Conservation (phyloP, 2,329 filamentous ascomycete species). For the Sclerotinia minor region DNA sequence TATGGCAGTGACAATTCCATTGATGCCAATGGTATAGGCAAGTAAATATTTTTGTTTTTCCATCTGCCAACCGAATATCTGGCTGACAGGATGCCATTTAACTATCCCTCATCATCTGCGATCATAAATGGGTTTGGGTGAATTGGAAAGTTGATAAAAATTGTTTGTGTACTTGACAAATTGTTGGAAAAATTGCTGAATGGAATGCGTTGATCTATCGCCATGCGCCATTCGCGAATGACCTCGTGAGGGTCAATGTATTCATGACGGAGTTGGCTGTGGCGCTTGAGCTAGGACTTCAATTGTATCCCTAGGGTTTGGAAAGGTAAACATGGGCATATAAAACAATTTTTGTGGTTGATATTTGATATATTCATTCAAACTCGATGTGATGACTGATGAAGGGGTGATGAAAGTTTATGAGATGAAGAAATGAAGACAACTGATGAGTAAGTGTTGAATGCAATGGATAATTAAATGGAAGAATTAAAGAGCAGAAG, state of each 20-base stretch:
- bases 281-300: background rate
- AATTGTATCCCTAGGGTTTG: background rate
- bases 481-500: background rate
- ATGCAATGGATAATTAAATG: background rate
- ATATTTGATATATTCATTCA: background rate
- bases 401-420: background rate
- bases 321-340: background rate
- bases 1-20: background rate
- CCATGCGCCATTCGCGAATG: background rate
- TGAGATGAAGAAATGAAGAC: background rate
- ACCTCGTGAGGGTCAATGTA: background rate
- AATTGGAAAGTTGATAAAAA: background rate
- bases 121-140: background rate
- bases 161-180: background rate
- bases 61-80: background rate
- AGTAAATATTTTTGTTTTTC: background rate
- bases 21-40: constrained; percentile 1
- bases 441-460: background rate
- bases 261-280: too few relatives aligned
- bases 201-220: background rate
- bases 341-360: too few relatives aligned
- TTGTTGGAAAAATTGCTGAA: too few relatives aligned
- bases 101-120: background rate
- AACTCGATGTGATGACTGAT: background rate
- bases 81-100: background rate